These are phyloP conservation scores for Aspergillus nanangensis DNA, from an alignment of 495 filamentous ascomycete species.

Conservation along the genomic window DNA sequence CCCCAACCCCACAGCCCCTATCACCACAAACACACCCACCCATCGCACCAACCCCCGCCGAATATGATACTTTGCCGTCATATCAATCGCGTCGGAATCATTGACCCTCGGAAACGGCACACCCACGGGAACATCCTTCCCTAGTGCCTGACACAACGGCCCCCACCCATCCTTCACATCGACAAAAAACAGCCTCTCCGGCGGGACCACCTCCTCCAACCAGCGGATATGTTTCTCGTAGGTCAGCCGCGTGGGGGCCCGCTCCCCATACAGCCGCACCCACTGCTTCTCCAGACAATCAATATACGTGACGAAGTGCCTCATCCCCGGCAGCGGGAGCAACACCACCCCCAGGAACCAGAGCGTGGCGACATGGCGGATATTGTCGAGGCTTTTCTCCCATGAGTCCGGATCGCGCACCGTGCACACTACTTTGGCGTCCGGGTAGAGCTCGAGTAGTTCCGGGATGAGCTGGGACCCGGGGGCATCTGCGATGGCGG, in stretches of 20 bases:
- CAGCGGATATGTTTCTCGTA: constrained; percentile 20
- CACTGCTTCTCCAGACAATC: constrained; percentile 15
- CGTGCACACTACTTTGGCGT: constrained; percentile 26
- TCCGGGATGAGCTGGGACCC: constrained; percentile 21
- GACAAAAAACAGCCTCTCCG: constrained; percentile 41
- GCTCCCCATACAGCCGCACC: constrained; percentile 13
- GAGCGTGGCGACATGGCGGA: constrained; percentile 4
- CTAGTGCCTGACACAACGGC: constrained; percentile 45
- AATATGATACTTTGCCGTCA: constrained; percentile 13
- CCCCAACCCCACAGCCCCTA: not conserved
- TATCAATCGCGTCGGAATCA: constrained; percentile 21
- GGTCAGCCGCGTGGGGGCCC: not conserved
- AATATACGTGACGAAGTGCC: constrained; percentile 17
- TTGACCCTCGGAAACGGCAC: constrained; percentile 37
- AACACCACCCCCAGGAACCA: constrained; percentile 18
- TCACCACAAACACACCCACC: constrained; percentile 8
- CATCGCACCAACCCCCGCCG: constrained; percentile 15
- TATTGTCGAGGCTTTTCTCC: constrained; percentile 18
- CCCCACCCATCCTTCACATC: constrained; percentile 45
- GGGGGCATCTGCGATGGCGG: constrained; percentile 35
- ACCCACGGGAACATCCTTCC: constrained; percentile 36
- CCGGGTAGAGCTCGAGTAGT: constrained; percentile 23
- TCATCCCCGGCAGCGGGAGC: constrained; percentile 22
- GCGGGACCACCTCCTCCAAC: constrained; percentile 35
- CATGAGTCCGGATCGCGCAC: constrained; percentile 18